Percentiles rank a stretch among this genome's conserved stretches.
Evolutionary conservation across 2,329 filamentous ascomycete species (phyloP).

Genomic region (Botryotinia convoluta): DNA sequence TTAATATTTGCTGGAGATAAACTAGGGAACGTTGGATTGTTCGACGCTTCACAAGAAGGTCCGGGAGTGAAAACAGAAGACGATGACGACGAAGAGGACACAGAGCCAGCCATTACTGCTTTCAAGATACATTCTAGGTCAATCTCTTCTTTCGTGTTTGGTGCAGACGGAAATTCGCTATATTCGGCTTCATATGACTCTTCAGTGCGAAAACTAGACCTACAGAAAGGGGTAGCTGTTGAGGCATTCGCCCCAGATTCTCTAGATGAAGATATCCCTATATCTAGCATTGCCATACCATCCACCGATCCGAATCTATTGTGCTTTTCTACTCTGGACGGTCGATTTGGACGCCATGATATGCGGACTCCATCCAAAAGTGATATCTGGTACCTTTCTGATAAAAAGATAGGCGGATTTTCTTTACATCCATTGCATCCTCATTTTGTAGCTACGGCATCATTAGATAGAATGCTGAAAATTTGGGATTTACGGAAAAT

Average conservation of each 20-base stretch:
- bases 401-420: conserved; percentile 96
- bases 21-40: conserved; percentile 83
- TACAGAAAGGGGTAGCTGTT: conserved; percentile 73
- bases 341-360: conserved; percentile 78
- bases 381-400: conserved; percentile 72
- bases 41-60: conserved; percentile 76
- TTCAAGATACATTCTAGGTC: conserved; percentile 89
- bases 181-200: conserved; percentile 92
- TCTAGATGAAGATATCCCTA: conserved; percentile 67
- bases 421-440: conserved; percentile 75
- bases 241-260: conserved; percentile 78
- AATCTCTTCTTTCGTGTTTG: conserved; percentile 79
- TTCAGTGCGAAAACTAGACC: conserved; percentile 81
- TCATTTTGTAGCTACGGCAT: conserved; percentile 84
- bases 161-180: conserved; percentile 68
- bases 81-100: conserved; percentile 66
- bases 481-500: conserved; percentile 91
- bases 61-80: conserved; percentile 53
- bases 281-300: conserved; percentile 82
- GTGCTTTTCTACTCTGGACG: conserved; percentile 84
- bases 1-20: conserved; percentile 94
- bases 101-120: conserved; percentile 77
- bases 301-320: conserved; percentile 67
- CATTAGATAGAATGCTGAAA: conserved; percentile 82
- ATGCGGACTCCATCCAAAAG: conserved; percentile 59